A percentile compares a stretch with the other conserved stretches of the same genome.
Evolutionary conservation across 2,329 filamentous ascomycete genomes (phyloP).

Genomic region (Fusarium sp.): DNA sequence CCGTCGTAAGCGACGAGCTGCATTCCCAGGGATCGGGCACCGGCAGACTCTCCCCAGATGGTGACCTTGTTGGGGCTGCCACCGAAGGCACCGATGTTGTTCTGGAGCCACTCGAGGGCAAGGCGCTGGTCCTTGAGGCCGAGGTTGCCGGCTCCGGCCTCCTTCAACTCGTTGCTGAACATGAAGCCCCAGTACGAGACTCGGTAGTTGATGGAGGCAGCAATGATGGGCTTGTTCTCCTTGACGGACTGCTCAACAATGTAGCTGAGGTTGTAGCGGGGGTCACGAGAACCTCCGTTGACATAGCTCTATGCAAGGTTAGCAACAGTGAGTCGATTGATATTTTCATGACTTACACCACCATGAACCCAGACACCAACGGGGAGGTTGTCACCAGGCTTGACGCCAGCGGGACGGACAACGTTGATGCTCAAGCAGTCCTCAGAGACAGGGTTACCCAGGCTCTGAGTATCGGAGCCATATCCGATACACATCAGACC

Average conservation of each 20-base stretch:
- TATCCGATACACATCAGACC: slow-evolving; percentile 63
- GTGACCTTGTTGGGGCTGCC: slow-evolving; percentile 61
- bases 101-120: slow-evolving; percentile 62
- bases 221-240: slow-evolving; percentile 62
- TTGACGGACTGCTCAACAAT: slow-evolving; percentile 64
- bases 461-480: slow-evolving; percentile 50
- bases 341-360: slow-evolving; percentile 35
- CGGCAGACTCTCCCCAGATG: slow-evolving; percentile 66
- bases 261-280: slow-evolving; percentile 70
- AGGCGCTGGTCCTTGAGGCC: slow-evolving; percentile 64
- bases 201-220: slow-evolving; percentile 64
- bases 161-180: slow-evolving; percentile 55
- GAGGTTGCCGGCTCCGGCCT: slow-evolving; percentile 60
- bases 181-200: slow-evolving; percentile 66
- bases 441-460: slow-evolving; percentile 39
- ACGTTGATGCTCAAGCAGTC: slow-evolving; percentile 45
- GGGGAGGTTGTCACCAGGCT: slow-evolving; percentile 59
- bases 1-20: slow-evolving; percentile 66
- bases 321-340: neutral
- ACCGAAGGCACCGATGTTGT: slow-evolving; percentile 63
- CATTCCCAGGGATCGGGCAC: slow-evolving; percentile 60
- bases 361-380: slow-evolving; percentile 72
- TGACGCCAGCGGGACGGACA: slow-evolving; percentile 36
- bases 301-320: slow-evolving; percentile 36
- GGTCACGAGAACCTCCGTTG: slow-evolving; percentile 41